These are phyloP conservation scores for Cytospora mali DNA, from an alignment of 2,329 filamentous ascomycete species.

Conservation along the genomic window DNA sequence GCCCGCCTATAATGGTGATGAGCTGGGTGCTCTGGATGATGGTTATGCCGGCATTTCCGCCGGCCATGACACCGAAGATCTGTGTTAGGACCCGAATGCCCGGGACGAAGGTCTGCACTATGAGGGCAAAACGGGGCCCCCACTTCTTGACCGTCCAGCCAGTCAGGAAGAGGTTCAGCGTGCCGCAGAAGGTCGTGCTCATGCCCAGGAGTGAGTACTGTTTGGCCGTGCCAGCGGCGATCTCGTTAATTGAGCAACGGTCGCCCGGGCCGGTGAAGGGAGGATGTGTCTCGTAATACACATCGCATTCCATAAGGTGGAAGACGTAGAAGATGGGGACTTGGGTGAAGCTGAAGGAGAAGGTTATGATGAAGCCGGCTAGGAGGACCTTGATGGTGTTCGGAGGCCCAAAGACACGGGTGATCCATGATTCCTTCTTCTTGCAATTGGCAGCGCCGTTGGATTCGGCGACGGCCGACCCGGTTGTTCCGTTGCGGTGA, in stretches of 20 bases:
- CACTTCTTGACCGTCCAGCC: constrained; percentile 68
- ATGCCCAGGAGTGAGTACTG: constrained; percentile 68
- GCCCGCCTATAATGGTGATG: constrained; percentile 69
- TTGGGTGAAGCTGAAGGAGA: constrained; percentile 28
- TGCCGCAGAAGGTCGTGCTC: constrained; percentile 65
- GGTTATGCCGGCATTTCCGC: constrained; percentile 64
- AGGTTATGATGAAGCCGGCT: constrained; percentile 26
- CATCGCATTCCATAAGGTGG: constrained; percentile 71
- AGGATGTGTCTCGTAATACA: constrained; percentile 64
- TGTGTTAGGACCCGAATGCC: constrained; percentile 66
- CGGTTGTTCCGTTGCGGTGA: constrained; percentile 1
- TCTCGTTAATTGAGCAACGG: constrained; percentile 61
- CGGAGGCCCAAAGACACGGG: constrained; percentile 26
- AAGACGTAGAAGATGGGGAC: constrained; percentile 62
- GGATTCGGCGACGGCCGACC: neutral
- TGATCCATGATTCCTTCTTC: constrained; percentile 22
- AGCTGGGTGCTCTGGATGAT: constrained; percentile 70
- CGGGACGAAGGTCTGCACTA: constrained; percentile 65
- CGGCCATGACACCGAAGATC: constrained; percentile 64
- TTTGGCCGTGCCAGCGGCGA: constrained; percentile 65
- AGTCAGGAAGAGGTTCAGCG: constrained; percentile 68
- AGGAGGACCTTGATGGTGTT: constrained; percentile 28
- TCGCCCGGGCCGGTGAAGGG: constrained; percentile 51
- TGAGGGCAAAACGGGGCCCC: constrained; percentile 64
- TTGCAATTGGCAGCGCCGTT: constrained; percentile 1